A percentile compares a stretch with the other conserved stretches of the same genome.
Evolutionary conservation across 2,329 filamentous ascomycete genomes (phyloP).

Genomic region (Aspergillus transmontanensis): DNA sequence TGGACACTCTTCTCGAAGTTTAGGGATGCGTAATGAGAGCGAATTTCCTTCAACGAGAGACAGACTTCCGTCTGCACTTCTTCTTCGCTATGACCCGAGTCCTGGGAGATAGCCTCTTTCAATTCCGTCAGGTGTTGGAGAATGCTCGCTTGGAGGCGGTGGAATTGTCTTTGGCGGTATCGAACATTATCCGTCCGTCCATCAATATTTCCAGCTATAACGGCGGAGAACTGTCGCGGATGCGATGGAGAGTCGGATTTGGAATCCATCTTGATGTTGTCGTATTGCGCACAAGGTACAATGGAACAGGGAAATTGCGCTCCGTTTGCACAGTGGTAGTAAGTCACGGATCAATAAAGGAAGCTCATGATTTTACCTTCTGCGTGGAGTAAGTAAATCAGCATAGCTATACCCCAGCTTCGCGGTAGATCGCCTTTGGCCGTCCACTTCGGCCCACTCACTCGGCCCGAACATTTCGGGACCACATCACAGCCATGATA

Average conservation of each 20-base stretch:
- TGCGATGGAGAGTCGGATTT: not conserved
- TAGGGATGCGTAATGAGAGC: constrained; percentile 28
- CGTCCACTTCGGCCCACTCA: not conserved
- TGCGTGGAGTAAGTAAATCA: not conserved
- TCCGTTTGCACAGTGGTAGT: not conserved
- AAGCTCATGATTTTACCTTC: not conserved
- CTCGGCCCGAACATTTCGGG: constrained; percentile 1
- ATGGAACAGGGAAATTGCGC: not conserved
- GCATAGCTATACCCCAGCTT: not conserved
- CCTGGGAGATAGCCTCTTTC: constrained; percentile 33
- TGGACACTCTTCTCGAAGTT: constrained; percentile 12
- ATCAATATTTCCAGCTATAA: constrained; percentile 41
- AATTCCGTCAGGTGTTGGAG: constrained; percentile 30
- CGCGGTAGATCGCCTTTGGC: not conserved
- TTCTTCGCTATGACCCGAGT: constrained; percentile 29
- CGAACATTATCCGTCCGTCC: constrained; percentile 41
- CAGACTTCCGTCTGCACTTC: constrained; percentile 37
- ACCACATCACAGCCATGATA: not conserved
- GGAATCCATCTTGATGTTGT: not conserved
- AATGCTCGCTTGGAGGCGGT: constrained; percentile 38
- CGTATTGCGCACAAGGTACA: not conserved
- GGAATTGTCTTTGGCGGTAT: constrained; percentile 44
- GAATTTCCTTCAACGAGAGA: constrained; percentile 29
- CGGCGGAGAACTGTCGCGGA: constrained; percentile 19
- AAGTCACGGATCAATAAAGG: not conserved